phyloP scores from a whole-genome alignment of 805 yeast species.

The Candida endomychidarum region DNA sequence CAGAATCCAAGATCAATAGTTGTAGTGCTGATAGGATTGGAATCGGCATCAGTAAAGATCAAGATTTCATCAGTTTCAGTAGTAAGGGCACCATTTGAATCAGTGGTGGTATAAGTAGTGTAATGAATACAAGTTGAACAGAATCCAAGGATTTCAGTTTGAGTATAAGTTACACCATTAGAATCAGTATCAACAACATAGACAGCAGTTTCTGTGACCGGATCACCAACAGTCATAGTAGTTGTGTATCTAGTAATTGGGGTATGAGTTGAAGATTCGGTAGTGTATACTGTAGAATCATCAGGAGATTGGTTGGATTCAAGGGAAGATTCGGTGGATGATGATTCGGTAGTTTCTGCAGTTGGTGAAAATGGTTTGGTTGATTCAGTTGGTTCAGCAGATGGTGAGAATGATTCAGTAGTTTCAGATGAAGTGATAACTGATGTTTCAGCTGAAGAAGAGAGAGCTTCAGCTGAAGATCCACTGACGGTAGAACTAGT shows the following conservation, averaged over 20 bases:
- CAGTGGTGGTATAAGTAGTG: conserved; percentile 14
- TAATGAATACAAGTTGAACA: conserved; percentile 10
- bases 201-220: conserved; percentile 13
- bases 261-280: too few species aligned
- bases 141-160: conserved; percentile 11
- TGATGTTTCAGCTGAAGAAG: too few species aligned
- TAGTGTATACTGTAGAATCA: too few species aligned
- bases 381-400: too few species aligned
- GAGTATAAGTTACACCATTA: conserved; percentile 13
- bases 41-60: conserved; percentile 15
- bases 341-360: too few species aligned
- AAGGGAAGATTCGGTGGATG: too few species aligned
- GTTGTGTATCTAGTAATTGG: conserved; percentile 2
- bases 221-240: conserved; percentile 11
- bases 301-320: too few species aligned
- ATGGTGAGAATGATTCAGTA: too few species aligned
- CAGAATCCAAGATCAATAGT: conserved; percentile 8
- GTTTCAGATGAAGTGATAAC: too few species aligned
- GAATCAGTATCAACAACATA: conserved; percentile 12
- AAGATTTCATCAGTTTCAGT: conserved; percentile 15
- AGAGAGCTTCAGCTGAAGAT: too few species aligned
- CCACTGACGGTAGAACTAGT: too few species aligned
- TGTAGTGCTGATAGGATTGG: conserved; percentile 14
- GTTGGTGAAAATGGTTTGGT: too few species aligned
- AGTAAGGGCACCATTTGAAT: conserved; percentile 9